Evolutionary conservation across 2,329 filamentous ascomycete species (phyloP), one percentile per base, ranked within the genome.

Genomic region (Fusarium sp.): DNA sequence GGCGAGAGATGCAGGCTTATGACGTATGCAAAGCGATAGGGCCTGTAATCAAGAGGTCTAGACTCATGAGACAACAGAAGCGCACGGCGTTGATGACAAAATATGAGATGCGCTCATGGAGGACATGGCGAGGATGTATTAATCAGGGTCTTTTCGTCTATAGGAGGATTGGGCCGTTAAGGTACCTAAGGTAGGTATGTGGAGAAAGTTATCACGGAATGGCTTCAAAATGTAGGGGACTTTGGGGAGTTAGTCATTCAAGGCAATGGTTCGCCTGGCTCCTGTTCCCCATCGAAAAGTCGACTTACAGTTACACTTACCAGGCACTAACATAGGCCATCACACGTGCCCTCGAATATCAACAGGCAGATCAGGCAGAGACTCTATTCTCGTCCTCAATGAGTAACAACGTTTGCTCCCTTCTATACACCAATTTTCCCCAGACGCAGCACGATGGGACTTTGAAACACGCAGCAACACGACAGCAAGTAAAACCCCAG

Each of bases 331-430:
- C 42, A 50, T 18, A 54, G 47, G 44, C 62, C 55, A 68, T 60
- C 64, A 74, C 70, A 55, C 63, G 66, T 69, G 65, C 68, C 66
- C 63, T 74, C 14, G 32, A 44, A 30, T 30, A 44, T 35, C 28
- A 28, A 63, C 73, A 76, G 75, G 75, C 69, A 77, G 64, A 69
- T 61, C 69, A 77, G 75, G 75, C 75, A 77, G 75, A 73, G 58
- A 68, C 70, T 64, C 63, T 58, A 63, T 65, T 72, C 45, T 63
- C 63, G 48, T 63, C 55, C 54, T 51, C 32, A 56, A 55, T 44
- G 60, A 70, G 60, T 55, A 63, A 71, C 55, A 56, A 44, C 39
- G 28, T 55, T 54, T 65, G n/a, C 48, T 50, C 35, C 30, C 12
- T 18, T 63, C 32, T 17, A n/a, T 36, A 32, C 30, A 45, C 44